These are phyloP conservation scores for Mycena floridula DNA, from an alignment of 768 basidiomycete species.

Conservation along the genomic window DNA sequence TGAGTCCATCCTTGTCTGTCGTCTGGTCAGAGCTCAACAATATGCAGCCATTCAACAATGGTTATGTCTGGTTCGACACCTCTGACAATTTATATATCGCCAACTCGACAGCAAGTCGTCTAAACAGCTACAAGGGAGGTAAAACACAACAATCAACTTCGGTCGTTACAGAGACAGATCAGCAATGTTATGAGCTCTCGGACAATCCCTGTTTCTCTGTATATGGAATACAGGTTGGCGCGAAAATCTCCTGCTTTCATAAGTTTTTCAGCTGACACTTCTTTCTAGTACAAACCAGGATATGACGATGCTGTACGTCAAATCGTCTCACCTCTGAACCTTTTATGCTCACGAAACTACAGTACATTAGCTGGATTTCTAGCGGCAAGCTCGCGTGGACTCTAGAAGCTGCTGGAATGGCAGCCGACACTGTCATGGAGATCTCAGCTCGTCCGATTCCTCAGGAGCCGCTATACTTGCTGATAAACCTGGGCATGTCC, in stretches of 20 bases:
- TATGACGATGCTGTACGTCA: conserved; percentile 56
- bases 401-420: conserved; percentile 61
- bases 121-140: conserved; percentile 66
- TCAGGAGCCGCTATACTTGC: conserved; percentile 85
- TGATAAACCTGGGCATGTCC: conserved; percentile 81
- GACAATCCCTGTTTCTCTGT: conserved; percentile 59
- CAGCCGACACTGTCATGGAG: conserved; percentile 48
- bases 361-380: conserved; percentile 87
- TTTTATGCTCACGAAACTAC: background rate
- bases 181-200: conserved; percentile 58
- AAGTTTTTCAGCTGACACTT: no score
- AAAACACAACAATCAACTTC: conserved; percentile 77
- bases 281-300: conserved; percentile 42
- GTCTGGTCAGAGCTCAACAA: no score
- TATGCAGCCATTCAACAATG: conserved; percentile 77
- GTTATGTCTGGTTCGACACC: conserved; percentile 64
- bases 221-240: no score
- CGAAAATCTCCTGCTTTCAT: no score
- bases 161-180: conserved; percentile 60
- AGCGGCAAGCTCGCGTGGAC: conserved; percentile 71
- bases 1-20: no score
- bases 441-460: conserved; percentile 67
- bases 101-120: conserved; percentile 44
- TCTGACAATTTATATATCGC: conserved; percentile 51
- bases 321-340: conserved; percentile 1